These are phyloP conservation scores for Penicillium lagena DNA, from an alignment of 495 filamentous ascomycete species.

Conservation along the genomic window DNA sequence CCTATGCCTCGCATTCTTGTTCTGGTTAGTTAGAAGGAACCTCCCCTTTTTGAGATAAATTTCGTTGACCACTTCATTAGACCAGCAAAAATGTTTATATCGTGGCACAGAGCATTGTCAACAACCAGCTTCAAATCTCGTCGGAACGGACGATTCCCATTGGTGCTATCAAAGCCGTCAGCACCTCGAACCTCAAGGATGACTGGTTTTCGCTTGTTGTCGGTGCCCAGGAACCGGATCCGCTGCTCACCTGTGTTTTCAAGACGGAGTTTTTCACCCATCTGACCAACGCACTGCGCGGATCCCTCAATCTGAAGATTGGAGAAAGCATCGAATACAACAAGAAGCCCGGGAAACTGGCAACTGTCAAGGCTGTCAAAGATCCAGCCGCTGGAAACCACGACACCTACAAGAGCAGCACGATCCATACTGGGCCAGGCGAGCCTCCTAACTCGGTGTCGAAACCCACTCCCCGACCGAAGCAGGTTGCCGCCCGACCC, in stretches of 20 bases:
- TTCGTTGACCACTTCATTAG: slow-evolving; percentile 19
- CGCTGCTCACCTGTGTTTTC: slow-evolving; percentile 83
- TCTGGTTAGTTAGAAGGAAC: slow-evolving; percentile 42
- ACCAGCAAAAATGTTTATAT: slow-evolving; percentile 84
- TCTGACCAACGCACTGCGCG: slow-evolving; percentile 66
- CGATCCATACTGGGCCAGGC: slow-evolving; percentile 78
- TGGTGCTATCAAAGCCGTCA: slow-evolving; percentile 79
- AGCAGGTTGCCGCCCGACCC: slow-evolving; percentile 76
- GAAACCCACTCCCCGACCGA: slow-evolving; percentile 76
- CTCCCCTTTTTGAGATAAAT: not conserved
- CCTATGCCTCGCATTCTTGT: slow-evolving; percentile 78
- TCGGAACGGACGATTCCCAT: slow-evolving; percentile 76
- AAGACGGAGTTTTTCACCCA: slow-evolving; percentile 98
- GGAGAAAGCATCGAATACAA: slow-evolving; percentile 82
- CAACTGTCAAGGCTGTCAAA: slow-evolving; percentile 80
- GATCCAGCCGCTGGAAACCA: slow-evolving; percentile 64
- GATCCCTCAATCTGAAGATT: slow-evolving; percentile 75
- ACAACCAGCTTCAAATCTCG: slow-evolving; percentile 71
- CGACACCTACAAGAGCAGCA: slow-evolving; percentile 90
- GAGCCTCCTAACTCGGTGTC: slow-evolving; percentile 80
- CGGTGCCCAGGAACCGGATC: slow-evolving; percentile 88
- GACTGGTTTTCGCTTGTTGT: slow-evolving; percentile 95
- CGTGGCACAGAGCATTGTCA: slow-evolving; percentile 74
- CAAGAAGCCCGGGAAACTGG: slow-evolving; percentile 95
- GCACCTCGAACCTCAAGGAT: slow-evolving; percentile 72